A percentile compares a stretch with the other conserved stretches of the same genome.
Evolutionary conservation across 2,329 filamentous ascomycete genomes (phyloP).

Genomic region (Neocucurbitaria cava): DNA sequence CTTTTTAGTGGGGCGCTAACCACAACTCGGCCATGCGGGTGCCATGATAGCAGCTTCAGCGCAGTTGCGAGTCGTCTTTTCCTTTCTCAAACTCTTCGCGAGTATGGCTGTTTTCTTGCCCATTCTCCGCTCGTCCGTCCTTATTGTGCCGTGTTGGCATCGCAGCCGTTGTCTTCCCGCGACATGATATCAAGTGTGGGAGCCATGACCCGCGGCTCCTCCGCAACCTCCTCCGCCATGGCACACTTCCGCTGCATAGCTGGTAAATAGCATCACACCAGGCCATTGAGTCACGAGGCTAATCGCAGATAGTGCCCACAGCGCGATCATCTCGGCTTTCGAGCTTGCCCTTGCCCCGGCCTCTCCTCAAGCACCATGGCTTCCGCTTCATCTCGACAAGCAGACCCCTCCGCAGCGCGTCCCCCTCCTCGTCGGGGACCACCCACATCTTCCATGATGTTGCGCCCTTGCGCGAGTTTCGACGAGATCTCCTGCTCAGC

Average conservation of each 20-base stretch:
- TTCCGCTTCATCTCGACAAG: constrained; percentile 30
- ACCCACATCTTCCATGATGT: constrained; percentile 81
- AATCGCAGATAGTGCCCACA: constrained; percentile 17
- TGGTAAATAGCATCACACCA: constrained; percentile 17
- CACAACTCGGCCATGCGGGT: constrained; percentile 3
- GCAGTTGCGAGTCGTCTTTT: constrained; percentile 31
- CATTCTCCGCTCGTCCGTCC: constrained; percentile 11
- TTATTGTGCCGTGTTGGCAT: constrained; percentile 6
- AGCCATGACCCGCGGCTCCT: constrained; percentile 25
- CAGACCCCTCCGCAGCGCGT: constrained; percentile 22
- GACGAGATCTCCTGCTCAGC: constrained; percentile 68
- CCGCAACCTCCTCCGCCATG: constrained; percentile 35
- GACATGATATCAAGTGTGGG: constrained; percentile 4
- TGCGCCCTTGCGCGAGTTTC: constrained; percentile 72
- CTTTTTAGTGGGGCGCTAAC: constrained; percentile 29
- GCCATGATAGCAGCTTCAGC: constrained; percentile 28
- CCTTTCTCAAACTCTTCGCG: constrained; percentile 18
- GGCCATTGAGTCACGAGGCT: constrained; percentile 20
- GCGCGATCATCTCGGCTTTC: constrained; percentile 4
- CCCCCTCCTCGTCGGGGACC: constrained; percentile 51
- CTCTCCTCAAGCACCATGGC: constrained; percentile 8
- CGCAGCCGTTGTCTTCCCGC: constrained; percentile 6
- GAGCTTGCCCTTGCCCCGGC: constrained; percentile 3
- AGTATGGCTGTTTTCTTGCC: constrained; percentile 22
- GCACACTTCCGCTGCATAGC: constrained; percentile 24